A percentile compares a stretch with the other conserved stretches of the same genome.
Conservation (phyloP, 768 basidiomycete genomes). For the Hebeloma cylindrosporum region DNA sequence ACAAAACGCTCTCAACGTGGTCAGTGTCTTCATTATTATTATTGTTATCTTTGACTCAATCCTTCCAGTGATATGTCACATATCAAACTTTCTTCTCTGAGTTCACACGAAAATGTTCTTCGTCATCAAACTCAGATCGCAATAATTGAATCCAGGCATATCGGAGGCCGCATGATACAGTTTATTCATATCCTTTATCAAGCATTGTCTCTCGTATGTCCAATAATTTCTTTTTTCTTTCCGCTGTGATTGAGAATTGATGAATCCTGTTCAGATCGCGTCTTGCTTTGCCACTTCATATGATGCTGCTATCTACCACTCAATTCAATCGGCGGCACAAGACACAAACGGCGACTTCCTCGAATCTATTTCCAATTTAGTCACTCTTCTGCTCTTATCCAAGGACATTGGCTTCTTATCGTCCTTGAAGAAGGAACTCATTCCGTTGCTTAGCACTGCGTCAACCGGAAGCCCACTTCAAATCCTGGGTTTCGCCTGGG, state of each 20-base stretch:
- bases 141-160: constrained; percentile 39
- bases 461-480: constrained; percentile 13
- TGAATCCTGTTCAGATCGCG: constrained; percentile 33
- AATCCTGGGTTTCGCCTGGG: constrained; percentile 46
- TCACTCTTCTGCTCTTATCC: constrained; percentile 33
- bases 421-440: constrained; percentile 32
- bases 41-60: not conserved
- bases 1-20: constrained; percentile 40
- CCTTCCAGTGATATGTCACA: constrained; percentile 40
- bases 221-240: not conserved
- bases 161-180: constrained; percentile 41
- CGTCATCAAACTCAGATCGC: constrained; percentile 37
- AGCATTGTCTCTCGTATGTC: constrained; percentile 42
- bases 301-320: constrained; percentile 25
- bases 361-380: constrained; percentile 11
- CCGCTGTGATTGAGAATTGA: not conserved
- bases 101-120: constrained; percentile 38
- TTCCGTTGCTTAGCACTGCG: constrained; percentile 17
- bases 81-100: constrained; percentile 40
- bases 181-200: constrained; percentile 41
- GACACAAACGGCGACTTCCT: constrained; percentile 3
- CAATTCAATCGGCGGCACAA: constrained; percentile 12
- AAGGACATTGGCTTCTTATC: constrained; percentile 34
- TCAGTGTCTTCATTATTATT: constrained; percentile 20
- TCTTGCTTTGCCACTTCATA: constrained; percentile 45